These are phyloP conservation scores for Aspergillus kassunensis DNA, from an alignment of 495 filamentous ascomycete genomes.

Conservation along the genomic window DNA sequence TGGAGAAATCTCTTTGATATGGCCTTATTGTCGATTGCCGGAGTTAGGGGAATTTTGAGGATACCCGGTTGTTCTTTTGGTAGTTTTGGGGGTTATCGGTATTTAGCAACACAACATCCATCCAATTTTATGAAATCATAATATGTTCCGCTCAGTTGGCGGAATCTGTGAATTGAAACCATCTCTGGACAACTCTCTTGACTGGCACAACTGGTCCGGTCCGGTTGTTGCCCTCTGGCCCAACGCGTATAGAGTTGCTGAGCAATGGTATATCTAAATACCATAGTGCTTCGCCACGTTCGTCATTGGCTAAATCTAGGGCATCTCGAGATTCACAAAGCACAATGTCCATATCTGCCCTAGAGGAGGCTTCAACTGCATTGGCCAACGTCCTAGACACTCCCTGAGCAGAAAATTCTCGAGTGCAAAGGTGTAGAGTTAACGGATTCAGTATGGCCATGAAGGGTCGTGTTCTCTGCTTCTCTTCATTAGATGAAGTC, in stretches of 20 bases:
- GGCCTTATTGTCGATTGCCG: conserved; percentile 23
- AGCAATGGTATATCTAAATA: conserved; percentile 58
- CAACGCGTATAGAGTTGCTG: conserved; percentile 53
- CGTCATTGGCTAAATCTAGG: conserved; percentile 20
- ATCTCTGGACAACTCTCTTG: conserved; percentile 60
- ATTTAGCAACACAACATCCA: conserved; percentile 11
- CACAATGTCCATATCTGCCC: conserved; percentile 28
- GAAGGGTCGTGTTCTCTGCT: conserved; percentile 23
- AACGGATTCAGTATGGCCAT: conserved; percentile 66
- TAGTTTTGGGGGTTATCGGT: conserved; percentile 15
- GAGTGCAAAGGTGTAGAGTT: conserved; percentile 63
- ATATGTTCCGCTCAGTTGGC: neutral
- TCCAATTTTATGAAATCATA: conserved; percentile 10
- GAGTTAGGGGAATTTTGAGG: conserved; percentile 41
- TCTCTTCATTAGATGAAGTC: neutral
- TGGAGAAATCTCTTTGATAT: conserved; percentile 82
- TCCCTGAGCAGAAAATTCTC: conserved; percentile 82
- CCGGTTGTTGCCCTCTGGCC: conserved; percentile 53
- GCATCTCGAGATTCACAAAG: conserved; percentile 43
- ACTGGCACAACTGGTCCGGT: conserved; percentile 65
- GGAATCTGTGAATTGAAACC: conserved; percentile 59
- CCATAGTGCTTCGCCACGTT: conserved; percentile 41
- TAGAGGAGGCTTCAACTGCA: conserved; percentile 60
- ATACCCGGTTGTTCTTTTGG: conserved; percentile 35
- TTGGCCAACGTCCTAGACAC: conserved; percentile 64